These are phyloP conservation scores for Bipolaris oryzae DNA, from an alignment of 2,329 filamentous ascomycete species.

Conservation along the genomic window DNA sequence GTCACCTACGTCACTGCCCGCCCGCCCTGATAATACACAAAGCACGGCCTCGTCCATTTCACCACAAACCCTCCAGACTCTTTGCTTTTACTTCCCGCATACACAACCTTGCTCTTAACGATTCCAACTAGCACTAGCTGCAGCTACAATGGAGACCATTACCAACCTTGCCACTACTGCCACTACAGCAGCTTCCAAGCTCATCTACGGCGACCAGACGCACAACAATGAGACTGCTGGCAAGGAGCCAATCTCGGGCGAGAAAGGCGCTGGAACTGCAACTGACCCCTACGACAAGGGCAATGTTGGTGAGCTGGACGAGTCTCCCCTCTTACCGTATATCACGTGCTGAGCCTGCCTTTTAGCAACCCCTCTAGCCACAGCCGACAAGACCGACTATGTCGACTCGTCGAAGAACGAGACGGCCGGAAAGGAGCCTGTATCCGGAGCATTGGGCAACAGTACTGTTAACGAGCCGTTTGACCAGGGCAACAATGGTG, in stretches of 20 bases:
- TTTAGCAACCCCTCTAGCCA: slow-evolving; percentile 24
- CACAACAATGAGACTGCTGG: slow-evolving; percentile 48
- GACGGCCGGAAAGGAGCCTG: slow-evolving; percentile 65
- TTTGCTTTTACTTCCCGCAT: slow-evolving; percentile 1
- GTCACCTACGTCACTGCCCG: slow-evolving; percentile 28
- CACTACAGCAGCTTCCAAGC: slow-evolving; percentile 40
- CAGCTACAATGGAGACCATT: slow-evolving; percentile 47
- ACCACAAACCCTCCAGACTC: slow-evolving; percentile 3
- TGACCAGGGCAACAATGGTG: slow-evolving; percentile 70
- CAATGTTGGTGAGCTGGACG: slow-evolving; percentile 60
- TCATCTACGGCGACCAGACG: slow-evolving; percentile 49
- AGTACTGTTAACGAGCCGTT: slow-evolving; percentile 74
- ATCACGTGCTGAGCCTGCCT: slow-evolving; percentile 11
- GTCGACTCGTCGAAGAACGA: slow-evolving; percentile 37
- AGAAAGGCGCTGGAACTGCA: slow-evolving; percentile 68
- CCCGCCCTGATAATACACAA: slow-evolving; percentile 18
- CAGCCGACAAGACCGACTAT: slow-evolving; percentile 14
- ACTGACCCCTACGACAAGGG: slow-evolving; percentile 80
- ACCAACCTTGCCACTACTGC: slow-evolving; percentile 41
- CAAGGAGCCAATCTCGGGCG: slow-evolving; percentile 74
- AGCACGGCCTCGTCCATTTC: slow-evolving; percentile 10
- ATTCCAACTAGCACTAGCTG: slow-evolving; percentile 2
- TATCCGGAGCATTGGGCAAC: slow-evolving; percentile 72
- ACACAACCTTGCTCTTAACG: neutral
- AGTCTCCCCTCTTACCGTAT: neutral